Evolutionary conservation across 116 monocot species (phyloP).

Genomic region (Zostera marina): DNA sequence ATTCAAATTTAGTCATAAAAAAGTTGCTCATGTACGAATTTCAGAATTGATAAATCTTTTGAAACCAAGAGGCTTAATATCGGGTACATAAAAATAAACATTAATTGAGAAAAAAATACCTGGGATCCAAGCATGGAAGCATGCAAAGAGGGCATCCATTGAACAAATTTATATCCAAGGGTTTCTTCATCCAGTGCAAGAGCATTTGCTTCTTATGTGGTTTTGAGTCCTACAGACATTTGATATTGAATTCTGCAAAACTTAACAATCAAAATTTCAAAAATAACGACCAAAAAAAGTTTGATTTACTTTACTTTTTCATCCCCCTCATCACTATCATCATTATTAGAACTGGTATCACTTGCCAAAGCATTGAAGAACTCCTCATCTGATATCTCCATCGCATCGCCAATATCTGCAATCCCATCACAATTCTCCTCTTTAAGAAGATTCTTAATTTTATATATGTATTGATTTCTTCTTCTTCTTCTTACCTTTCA

Average conservation of each 20-base stretch:
- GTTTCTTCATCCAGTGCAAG: slow-evolving; percentile 31
- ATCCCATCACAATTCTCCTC: background rate
- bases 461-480: background rate
- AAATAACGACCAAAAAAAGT: background rate
- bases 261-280: background rate
- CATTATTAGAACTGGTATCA: slow-evolving; percentile 1
- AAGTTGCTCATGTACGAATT: background rate
- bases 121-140: slow-evolving; percentile 27
- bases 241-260: background rate
- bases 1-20: too few species aligned
- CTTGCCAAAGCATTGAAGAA: slow-evolving; percentile 9
- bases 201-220: slow-evolving; percentile 9
- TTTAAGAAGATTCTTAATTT: background rate
- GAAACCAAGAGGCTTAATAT: too few species aligned
- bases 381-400: slow-evolving; percentile 3
- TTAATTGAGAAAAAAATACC: slow-evolving; percentile 5
- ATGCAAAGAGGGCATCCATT: slow-evolving; percentile 14
- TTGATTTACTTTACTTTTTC: background rate
- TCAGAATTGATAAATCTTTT: background rate
- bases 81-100: background rate
- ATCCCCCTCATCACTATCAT: background rate
- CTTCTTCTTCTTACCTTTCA: background rate
- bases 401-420: too few species aligned
- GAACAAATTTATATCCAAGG: slow-evolving; percentile 19
- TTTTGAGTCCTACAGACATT: slow-evolving; percentile 8